Base-by-base conservation (phyloP, 805 yeast species). In the Clavispora asparagi region DNA sequence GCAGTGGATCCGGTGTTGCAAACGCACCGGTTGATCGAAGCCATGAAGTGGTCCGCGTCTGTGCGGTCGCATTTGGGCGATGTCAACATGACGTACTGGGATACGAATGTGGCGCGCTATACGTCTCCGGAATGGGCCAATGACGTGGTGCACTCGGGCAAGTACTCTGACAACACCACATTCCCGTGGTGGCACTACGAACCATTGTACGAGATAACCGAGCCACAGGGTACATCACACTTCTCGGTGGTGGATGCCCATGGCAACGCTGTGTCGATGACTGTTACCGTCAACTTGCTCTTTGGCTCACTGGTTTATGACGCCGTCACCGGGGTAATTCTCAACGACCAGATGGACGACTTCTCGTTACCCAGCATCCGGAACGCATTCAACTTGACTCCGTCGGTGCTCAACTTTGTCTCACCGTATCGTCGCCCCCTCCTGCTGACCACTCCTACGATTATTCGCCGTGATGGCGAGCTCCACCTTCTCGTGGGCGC, bases 321-420 rank as follows among this genome's bases (percentile, higher is more conserved):
- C 61, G 82, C 84, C 1, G 62, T 49, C 1, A 91, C 98, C 0
- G 98, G 97, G 2, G 70, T 92, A 8, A 75, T 92, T 9, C 67
- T 92, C 58, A 92, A 92, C 67, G 82, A 88, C 55, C 89, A 92
- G 63, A 91, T 92, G 97, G 97, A 92, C 64, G 98, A 92, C 61
- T 92, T 92, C 59, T 85, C 96, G 8, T 71, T 79, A 29, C 90
- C 94, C 1, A 71, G 77, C 13, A 68, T 74, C 7, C 71, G 77
- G 14, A 92, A 92, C 63, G 84, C 89, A 13, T 92, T 90, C 65
- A 85, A 83, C 25, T 75, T 92, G 41, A 77, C 80, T 9, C 96
- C 99, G 0, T 87, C 96, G 0, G 69, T 80, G 16, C 87, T 77
- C 71, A 92, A 92, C 63, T 87, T 79, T 58, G 78, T 90, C 26